Conservation (phyloP, 805 yeast species). For the Wilhelminamyces savonicus region DNA sequence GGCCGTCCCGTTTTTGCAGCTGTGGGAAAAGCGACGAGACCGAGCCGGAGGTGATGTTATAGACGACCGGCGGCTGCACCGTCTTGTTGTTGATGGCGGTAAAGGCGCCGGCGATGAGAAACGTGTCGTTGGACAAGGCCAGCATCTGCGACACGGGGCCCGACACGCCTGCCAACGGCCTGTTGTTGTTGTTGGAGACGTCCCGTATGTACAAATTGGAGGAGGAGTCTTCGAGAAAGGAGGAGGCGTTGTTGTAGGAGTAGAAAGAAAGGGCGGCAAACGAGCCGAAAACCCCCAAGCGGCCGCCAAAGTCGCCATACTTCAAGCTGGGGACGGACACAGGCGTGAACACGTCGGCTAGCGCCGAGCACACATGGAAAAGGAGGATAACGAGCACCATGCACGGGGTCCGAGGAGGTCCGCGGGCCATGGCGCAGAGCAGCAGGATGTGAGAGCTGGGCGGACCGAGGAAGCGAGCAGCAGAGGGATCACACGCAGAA, state of each 20-base stretch:
- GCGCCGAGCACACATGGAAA: too few species aligned
- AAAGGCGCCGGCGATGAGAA: slow-evolving; percentile 32
- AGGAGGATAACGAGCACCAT: too few species aligned
- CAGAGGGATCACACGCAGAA: too few species aligned
- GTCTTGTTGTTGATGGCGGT: slow-evolving; percentile 21
- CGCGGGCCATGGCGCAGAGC: too few species aligned
- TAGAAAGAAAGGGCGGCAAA: slow-evolving; percentile 11
- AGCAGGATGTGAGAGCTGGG: too few species aligned
- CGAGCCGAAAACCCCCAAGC: slow-evolving; percentile 9
- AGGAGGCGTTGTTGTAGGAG: slow-evolving; percentile 8
- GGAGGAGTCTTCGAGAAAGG: slow-evolving; percentile 6
- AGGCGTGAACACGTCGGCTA: too few species aligned
- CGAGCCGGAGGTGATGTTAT: slow-evolving; percentile 20
- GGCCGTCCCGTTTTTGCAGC: slow-evolving; percentile 9
- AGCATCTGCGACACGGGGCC: slow-evolving; percentile 25
- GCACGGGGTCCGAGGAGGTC: too few species aligned
- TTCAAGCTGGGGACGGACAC: too few species aligned
- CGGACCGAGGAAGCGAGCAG: too few species aligned
- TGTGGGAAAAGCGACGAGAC: slow-evolving; percentile 16
- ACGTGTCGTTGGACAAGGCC: slow-evolving; percentile 18
- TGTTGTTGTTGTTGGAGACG: slow-evolving; percentile 4
- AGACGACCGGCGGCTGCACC: slow-evolving; percentile 28
- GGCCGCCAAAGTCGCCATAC: slow-evolving; percentile 7
- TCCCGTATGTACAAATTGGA: slow-evolving; percentile 9
- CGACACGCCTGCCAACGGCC: slow-evolving; percentile 20